Evolutionary conservation across 208 protist species (phyloP).

Genomic region (Tetramitus jugosus): DNA sequence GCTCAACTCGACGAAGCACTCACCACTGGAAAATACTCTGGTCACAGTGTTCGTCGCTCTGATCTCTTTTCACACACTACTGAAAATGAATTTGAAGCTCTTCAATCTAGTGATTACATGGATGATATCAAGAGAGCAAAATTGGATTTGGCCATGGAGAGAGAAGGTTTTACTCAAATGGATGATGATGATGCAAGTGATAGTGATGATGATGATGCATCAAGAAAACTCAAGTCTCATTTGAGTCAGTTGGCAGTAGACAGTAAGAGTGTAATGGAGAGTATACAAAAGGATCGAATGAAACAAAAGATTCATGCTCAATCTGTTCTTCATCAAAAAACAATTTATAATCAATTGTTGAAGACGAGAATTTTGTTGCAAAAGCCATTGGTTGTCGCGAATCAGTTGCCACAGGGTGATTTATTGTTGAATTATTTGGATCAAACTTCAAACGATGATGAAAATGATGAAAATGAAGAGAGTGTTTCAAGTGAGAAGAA

Average conservation of each 20-base stretch:
- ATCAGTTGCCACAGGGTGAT: conserved; percentile 3
- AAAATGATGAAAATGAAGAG: background rate
- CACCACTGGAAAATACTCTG: background rate
- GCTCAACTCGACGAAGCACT: background rate
- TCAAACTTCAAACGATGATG: background rate
- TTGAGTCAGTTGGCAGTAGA: background rate
- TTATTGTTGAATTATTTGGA: background rate
- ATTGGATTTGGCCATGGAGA: background rate
- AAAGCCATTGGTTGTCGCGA: background rate
- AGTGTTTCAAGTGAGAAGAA: background rate
- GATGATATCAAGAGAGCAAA: background rate
- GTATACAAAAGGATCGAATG: background rate
- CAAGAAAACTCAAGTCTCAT: background rate
- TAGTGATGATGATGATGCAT: background rate
- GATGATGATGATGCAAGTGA: background rate
- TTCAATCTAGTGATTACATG: background rate
- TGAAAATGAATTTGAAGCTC: no score
- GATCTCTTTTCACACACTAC: no score
- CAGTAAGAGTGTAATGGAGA: background rate
- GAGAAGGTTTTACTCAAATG: background rate
- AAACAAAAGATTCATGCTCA: conserved; percentile 5
- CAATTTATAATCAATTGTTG: conserved; percentile 2
- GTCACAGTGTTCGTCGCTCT: no score
- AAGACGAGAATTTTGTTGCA: conserved; percentile 14
- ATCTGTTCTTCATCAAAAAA: conserved; percentile 3